These are phyloP conservation scores for Nakaseomyces bracarensis DNA, from an alignment of 1,139 yeast species.

Conservation along the genomic window DNA sequence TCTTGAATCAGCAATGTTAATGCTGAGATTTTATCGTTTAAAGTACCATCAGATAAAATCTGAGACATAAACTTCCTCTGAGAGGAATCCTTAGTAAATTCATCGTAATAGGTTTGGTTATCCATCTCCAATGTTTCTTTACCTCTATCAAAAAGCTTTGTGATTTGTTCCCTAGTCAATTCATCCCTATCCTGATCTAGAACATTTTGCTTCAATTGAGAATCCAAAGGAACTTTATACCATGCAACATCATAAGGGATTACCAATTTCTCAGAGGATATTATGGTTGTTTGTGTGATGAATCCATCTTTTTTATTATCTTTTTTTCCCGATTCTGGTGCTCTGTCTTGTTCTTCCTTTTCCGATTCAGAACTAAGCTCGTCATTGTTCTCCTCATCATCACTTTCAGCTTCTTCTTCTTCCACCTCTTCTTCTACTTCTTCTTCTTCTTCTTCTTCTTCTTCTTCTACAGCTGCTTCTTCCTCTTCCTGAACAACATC, in stretches of 20 bases:
- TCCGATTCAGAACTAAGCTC: conserved; percentile 7
- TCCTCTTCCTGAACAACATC: conserved; percentile 23
- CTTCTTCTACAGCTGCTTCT: conserved; percentile 22
- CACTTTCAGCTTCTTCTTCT: background rate
- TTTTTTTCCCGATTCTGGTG: background rate
- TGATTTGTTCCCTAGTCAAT: conserved; percentile 45
- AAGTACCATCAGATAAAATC: conserved; percentile 84
- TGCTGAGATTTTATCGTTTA: conserved; percentile 92
- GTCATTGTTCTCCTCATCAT: background rate
- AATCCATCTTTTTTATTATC: conserved; percentile 2
- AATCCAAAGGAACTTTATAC: conserved; percentile 50
- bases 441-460: conserved; percentile 3
- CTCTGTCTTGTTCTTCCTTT: conserved; percentile 5
- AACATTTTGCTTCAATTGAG: conserved; percentile 32
- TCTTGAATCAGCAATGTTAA: conserved; percentile 87
- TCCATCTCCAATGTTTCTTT: conserved; percentile 59
- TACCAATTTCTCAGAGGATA: conserved; percentile 47
- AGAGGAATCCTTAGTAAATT: conserved; percentile 70
- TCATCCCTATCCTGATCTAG: conserved; percentile 33
- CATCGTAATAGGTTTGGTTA: conserved; percentile 63
- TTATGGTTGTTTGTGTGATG: conserved; percentile 41
- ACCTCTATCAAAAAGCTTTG: conserved; percentile 58
- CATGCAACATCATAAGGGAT: conserved; percentile 67
- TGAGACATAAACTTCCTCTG: conserved; percentile 87
- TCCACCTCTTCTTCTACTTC: conserved; percentile 2